Evolutionary conservation across 176 grass and related monocot species (phyloP).

Genomic region (Cocos nucifera): DNA sequence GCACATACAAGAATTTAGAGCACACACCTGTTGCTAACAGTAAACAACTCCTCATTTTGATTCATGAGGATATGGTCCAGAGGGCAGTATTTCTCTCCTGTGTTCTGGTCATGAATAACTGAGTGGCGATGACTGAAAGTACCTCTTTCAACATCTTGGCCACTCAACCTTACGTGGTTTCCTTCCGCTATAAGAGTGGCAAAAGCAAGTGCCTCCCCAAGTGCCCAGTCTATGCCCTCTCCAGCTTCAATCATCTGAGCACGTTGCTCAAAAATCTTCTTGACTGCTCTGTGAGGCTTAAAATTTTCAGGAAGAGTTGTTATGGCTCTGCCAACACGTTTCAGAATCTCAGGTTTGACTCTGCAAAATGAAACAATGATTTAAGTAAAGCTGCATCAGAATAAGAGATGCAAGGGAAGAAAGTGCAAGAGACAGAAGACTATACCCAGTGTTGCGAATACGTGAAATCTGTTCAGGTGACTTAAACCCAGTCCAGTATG

Average conservation of each 20-base stretch:
- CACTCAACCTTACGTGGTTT: conserved; percentile 92
- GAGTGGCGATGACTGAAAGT: conserved; percentile 94
- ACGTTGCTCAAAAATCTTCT: conserved; percentile 81
- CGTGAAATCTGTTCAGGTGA: conserved; percentile 95
- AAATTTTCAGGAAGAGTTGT: conserved; percentile 78
- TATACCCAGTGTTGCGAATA: conserved; percentile 81
- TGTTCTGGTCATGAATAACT: conserved; percentile 80
- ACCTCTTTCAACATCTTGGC: conserved; percentile 95
- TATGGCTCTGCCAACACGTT: conserved; percentile 81
- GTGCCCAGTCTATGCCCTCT: conserved; percentile 91
- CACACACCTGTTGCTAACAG: conserved; percentile 86
- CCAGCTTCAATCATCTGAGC: conserved; percentile 76
- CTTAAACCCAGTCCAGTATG: conserved; percentile 96
- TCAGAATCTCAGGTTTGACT: conserved; percentile 87
- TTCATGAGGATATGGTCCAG: conserved; percentile 62
- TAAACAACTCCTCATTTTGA: conserved; percentile 60
- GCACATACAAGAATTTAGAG: not conserved
- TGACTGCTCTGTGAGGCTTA: conserved; percentile 92
- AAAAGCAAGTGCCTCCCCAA: conserved; percentile 86
- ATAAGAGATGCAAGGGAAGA: not conserved
- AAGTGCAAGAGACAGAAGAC: not conserved
- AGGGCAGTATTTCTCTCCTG: conserved; percentile 60
- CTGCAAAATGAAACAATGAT: conserved; percentile 23
- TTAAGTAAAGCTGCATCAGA: not conserved
- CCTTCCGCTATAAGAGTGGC: conserved; percentile 90